These are phyloP conservation scores for Paramyrothecium roridum DNA, from an alignment of 2,329 filamentous ascomycete genomes.

Conservation along the genomic window DNA sequence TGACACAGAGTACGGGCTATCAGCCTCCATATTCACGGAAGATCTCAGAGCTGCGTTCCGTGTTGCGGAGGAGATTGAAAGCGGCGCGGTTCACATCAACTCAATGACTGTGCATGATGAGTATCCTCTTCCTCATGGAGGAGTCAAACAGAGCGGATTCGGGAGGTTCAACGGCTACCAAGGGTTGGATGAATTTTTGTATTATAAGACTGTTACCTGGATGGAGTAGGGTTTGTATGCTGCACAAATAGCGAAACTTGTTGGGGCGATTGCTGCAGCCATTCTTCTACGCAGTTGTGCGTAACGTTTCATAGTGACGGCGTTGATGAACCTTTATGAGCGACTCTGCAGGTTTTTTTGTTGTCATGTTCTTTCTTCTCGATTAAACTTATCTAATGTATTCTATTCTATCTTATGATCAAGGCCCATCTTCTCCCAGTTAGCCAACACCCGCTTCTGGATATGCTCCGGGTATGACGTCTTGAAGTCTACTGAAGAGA, in stretches of 20 bases:
- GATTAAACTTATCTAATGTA: not conserved
- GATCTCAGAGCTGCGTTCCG: slow-evolving; percentile 55
- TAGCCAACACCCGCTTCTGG: not conserved
- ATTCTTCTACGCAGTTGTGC: no score
- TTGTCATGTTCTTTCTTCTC: not conserved
- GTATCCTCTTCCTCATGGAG: slow-evolving; percentile 57
- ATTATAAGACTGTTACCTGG: slow-evolving; percentile 18
- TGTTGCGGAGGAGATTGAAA: slow-evolving; percentile 57
- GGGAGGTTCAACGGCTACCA: slow-evolving; percentile 47
- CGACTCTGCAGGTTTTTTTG: not conserved
- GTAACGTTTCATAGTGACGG: no score
- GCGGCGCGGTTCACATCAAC: slow-evolving; percentile 63
- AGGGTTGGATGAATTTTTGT: slow-evolving; percentile 18
- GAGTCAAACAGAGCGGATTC: slow-evolving; percentile 58
- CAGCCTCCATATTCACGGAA: slow-evolving; percentile 65
- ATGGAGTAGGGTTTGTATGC: slow-evolving; percentile 1
- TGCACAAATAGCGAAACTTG: no score
- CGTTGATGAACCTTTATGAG: no score
- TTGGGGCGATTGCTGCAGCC: no score
- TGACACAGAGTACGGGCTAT: slow-evolving; percentile 73
- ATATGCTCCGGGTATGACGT: not conserved
- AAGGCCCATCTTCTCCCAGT: not conserved
- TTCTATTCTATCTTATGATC: not conserved
- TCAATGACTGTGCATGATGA: slow-evolving; percentile 62
- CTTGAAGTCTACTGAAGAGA: not conserved